Evolutionary conservation across 495 filamentous ascomycete genomes (phyloP).

Genomic region (Thozetella sp.): DNA sequence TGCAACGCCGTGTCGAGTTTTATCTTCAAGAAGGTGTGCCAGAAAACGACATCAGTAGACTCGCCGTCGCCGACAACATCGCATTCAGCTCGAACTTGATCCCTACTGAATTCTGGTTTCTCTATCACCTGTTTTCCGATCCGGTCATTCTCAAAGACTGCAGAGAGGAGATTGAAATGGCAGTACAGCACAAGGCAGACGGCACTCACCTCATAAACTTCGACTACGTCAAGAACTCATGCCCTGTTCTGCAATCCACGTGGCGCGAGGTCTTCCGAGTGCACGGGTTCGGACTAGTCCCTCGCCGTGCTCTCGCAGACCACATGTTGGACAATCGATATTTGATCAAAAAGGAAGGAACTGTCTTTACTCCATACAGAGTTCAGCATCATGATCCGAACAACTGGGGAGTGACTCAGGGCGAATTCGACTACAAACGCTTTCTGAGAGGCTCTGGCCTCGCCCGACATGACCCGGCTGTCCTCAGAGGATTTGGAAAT

Average conservation of each 20-base stretch:
- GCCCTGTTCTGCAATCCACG: neutral
- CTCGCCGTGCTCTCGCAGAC: neutral
- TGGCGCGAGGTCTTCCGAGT: neutral
- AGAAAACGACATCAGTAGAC: no score
- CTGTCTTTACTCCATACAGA: neutral
- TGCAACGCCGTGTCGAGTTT: no score
- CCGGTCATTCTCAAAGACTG: neutral
- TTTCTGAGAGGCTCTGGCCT: neutral
- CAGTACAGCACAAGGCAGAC: neutral
- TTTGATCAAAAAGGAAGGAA: neutral
- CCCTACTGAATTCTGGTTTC: neutral
- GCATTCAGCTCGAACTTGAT: neutral
- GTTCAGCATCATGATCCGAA: neutral
- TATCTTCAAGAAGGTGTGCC: no score
- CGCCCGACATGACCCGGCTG: neutral
- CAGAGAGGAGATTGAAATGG: neutral
- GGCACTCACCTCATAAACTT: neutral
- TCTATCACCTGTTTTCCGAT: neutral
- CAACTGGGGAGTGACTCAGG: neutral
- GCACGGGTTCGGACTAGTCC: neutral
- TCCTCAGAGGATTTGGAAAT: neutral
- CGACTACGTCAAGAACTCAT: neutral
- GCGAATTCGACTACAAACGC: neutral
- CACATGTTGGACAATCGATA: neutral
- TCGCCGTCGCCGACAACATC: neutral